phyloP scores from a whole-genome alignment of 2,329 filamentous ascomycete species.

The Penicillium oxalicum region DNA sequence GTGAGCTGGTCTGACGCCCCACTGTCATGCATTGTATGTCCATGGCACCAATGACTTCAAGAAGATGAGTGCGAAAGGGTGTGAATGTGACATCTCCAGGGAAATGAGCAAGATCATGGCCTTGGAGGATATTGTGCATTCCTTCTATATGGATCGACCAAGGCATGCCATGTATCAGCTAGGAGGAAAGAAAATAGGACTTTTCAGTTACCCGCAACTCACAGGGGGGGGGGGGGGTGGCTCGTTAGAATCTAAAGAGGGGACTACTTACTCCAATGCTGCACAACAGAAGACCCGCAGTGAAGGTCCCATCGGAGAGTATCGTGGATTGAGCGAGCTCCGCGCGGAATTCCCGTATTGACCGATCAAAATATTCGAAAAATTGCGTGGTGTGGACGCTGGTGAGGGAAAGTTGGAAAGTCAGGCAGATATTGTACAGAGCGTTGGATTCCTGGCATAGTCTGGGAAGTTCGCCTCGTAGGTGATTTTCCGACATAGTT shows the following conservation, averaged over 20 bases:
- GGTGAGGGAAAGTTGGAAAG: constrained; percentile 23
- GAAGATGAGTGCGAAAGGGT: constrained; percentile 20
- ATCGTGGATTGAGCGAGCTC: constrained; percentile 21
- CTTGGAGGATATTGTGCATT: constrained; percentile 27
- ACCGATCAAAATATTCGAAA: constrained; percentile 25
- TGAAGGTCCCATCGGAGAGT: constrained; percentile 25
- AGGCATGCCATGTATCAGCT: constrained; percentile 26
- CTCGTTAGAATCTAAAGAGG: not conserved
- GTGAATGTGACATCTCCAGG: not conserved
- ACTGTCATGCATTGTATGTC: constrained; percentile 24
- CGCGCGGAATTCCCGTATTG: constrained; percentile 22
- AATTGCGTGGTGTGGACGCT: constrained; percentile 14
- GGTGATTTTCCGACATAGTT: constrained; percentile 16
- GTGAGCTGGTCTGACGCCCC: constrained; percentile 19
- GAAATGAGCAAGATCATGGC: constrained; percentile 7
- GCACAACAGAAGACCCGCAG: constrained; percentile 27
- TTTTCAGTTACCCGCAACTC: too few species aligned
- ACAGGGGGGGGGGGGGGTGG: too few species aligned
- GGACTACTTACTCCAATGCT: constrained; percentile 25
- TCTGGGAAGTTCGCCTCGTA: constrained; percentile 15
- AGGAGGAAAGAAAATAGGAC: not conserved
- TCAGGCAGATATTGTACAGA: constrained; percentile 26
- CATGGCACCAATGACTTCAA: constrained; percentile 31
- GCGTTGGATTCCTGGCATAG: constrained; percentile 23
- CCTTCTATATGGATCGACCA: constrained; percentile 31